Percentiles rank a stretch among this genome's conserved stretches.
Evolutionary conservation across 257 asterid genomes (phyloP).

Genomic region (Linderniella brevidens): DNA sequence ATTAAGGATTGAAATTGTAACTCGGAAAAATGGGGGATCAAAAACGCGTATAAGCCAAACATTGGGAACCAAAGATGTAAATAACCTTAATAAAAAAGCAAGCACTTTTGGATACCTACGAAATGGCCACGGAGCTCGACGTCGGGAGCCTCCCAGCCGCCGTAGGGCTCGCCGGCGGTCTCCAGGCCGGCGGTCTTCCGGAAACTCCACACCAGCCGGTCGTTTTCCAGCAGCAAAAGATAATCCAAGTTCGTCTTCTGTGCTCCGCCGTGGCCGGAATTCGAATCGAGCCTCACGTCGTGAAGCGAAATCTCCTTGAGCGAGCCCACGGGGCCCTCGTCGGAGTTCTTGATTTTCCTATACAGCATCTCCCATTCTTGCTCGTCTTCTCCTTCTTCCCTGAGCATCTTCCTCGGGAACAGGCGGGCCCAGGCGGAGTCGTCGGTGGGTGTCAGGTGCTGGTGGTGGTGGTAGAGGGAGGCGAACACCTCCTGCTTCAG

Average conservation of each 20-base stretch:
- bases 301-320: constrained; percentile 41
- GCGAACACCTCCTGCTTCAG: constrained; percentile 44
- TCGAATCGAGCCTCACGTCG: constrained; percentile 59
- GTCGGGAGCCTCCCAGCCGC: constrained; percentile 70
- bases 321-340: constrained; percentile 15
- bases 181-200: constrained; percentile 64
- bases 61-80: too few relatives aligned
- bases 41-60: neutral
- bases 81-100: neutral
- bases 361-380: constrained; percentile 42
- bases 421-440: constrained; percentile 55
- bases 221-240: constrained; percentile 62
- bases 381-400: constrained; percentile 33
- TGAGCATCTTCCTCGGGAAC: constrained; percentile 56
- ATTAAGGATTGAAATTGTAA: too few relatives aligned
- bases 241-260: constrained; percentile 83
- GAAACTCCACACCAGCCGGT: constrained; percentile 73
- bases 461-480: constrained; percentile 18
- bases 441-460: constrained; percentile 79
- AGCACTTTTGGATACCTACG: constrained; percentile 61
- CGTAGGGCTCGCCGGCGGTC: constrained; percentile 52
- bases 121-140: constrained; percentile 91
- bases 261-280: constrained; percentile 62
- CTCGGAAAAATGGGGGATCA: too few relatives aligned
- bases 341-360: constrained; percentile 31